Evolutionary conservation across 2,329 filamentous ascomycete species (phyloP).

Genomic region (Penicillium sclerotiorum): DNA sequence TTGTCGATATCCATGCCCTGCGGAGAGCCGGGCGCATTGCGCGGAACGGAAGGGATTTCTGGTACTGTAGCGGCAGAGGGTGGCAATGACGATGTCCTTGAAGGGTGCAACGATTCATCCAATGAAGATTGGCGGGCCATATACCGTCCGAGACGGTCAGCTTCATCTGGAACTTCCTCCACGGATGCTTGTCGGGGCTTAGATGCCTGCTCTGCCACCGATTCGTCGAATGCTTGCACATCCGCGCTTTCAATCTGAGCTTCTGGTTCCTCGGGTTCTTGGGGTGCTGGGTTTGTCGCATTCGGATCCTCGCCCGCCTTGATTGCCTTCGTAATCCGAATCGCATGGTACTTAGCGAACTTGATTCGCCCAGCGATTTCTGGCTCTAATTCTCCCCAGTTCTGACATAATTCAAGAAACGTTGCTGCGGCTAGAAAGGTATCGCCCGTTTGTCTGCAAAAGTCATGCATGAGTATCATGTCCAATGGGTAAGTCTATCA

Average conservation of each 20-base stretch:
- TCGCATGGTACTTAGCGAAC: conserved; percentile 93
- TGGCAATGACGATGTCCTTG: conserved; percentile 45
- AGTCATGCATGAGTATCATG: conserved; percentile 3
- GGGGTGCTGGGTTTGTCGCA: conserved; percentile 74
- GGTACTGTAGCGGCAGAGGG: conserved; percentile 30
- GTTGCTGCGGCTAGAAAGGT: conserved; percentile 91
- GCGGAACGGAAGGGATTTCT: conserved; percentile 28
- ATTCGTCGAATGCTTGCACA: conserved; percentile 57
- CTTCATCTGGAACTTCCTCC: conserved; percentile 63
- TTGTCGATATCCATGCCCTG: conserved; percentile 40
- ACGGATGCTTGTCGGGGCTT: conserved; percentile 56
- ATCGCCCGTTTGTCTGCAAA: conserved; percentile 78
- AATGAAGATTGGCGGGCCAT: conserved; percentile 53
- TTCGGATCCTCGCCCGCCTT: conserved; percentile 93
- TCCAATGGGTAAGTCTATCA: conserved; percentile 7
- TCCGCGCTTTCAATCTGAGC: conserved; percentile 62
- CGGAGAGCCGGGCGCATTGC: conserved; percentile 27
- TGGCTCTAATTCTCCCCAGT: conserved; percentile 76
- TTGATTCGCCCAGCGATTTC: conserved; percentile 87
- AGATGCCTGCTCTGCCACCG: conserved; percentile 47
- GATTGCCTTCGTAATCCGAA: conserved; percentile 86
- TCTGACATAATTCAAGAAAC: conserved; percentile 83
- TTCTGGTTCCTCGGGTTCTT: conserved; percentile 56
- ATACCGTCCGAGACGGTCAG: conserved; percentile 49
- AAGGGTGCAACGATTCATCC: conserved; percentile 55